phyloP scores from a whole-genome alignment of 139 green algal genomes.

The Chara braunii region DNA sequence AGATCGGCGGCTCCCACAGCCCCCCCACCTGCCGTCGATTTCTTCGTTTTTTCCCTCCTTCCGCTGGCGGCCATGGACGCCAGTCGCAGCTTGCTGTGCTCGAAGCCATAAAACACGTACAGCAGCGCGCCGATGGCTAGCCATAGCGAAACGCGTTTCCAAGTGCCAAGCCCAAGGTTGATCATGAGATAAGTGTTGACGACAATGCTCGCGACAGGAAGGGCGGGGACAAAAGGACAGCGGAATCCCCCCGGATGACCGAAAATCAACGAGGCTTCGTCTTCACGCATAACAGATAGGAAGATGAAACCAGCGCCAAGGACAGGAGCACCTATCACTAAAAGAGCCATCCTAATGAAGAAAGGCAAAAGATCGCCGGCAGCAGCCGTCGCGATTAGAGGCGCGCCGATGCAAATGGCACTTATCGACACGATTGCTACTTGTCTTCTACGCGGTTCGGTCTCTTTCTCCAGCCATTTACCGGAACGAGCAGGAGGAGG shows the following conservation, averaged over 20 bases:
- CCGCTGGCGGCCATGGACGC: too few species aligned
- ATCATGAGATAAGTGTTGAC: slow-evolving; percentile 36
- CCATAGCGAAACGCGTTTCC: neutral
- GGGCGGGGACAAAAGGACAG: slow-evolving; percentile 28
- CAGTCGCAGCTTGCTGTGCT: too few species aligned
- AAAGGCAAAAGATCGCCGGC: neutral
- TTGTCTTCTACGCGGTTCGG: neutral
- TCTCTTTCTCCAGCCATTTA: too few species aligned
- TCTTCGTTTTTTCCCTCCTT: too few species aligned
- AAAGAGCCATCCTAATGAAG: neutral
- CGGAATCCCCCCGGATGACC: neutral
- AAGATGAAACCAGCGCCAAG: too few species aligned
- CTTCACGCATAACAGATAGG: neutral
- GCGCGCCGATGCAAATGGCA: neutral
- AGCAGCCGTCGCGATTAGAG: neutral
- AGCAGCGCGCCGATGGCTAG: slow-evolving; percentile 7
- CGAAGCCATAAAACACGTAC: slow-evolving; percentile 5
- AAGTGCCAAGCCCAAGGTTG: slow-evolving; percentile 10
- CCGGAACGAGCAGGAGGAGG: too few species aligned
- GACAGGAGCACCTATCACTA: too few species aligned
- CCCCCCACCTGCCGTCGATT: too few species aligned
- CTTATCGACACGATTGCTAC: neutral
- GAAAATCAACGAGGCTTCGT: neutral
- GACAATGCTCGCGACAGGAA: slow-evolving; percentile 31
- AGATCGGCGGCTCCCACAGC: too few species aligned